Conservation (phyloP, 208 protist genomes). For the Vickermania ingenoplastis region DNA sequence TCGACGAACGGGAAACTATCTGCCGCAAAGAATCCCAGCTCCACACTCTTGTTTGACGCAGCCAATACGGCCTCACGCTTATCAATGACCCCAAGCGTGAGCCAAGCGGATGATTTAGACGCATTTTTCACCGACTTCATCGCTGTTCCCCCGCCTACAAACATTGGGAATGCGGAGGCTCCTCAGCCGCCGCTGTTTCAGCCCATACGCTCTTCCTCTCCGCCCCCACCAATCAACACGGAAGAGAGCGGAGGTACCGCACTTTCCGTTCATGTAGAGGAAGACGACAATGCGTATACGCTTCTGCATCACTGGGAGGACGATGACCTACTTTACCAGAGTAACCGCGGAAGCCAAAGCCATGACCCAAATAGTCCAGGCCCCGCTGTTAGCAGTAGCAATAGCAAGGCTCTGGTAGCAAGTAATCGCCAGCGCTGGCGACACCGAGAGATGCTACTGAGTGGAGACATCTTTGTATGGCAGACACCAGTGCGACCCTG, state of each 20-base stretch:
- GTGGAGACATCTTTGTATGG: conserved; percentile 68
- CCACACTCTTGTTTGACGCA: neutral
- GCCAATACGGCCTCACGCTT: neutral
- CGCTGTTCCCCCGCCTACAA: neutral
- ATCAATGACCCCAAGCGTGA: neutral
- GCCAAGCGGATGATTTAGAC: neutral
- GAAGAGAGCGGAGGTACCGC: neutral
- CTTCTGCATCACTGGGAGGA: neutral
- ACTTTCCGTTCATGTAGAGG: neutral
- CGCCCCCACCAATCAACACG: neutral
- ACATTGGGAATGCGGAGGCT: neutral
- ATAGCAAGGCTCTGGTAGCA: neutral
- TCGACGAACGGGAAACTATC: neutral
- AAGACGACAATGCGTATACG: neutral
- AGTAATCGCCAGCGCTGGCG: conserved; percentile 16
- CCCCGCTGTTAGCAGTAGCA: neutral
- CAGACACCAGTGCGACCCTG: conserved; percentile 35
- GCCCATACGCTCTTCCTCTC: too few species aligned
- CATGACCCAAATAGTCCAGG: too few species aligned
- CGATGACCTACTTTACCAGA: too few species aligned
- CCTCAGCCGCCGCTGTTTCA: neutral
- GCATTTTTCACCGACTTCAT: neutral
- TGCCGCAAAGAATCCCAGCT: neutral
- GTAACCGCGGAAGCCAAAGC: too few species aligned
- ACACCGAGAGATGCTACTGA: conserved; percentile 23